Conservation (phyloP, 169 alveolate genomes). For the Ichthyophthirius multifiliis region DNA sequence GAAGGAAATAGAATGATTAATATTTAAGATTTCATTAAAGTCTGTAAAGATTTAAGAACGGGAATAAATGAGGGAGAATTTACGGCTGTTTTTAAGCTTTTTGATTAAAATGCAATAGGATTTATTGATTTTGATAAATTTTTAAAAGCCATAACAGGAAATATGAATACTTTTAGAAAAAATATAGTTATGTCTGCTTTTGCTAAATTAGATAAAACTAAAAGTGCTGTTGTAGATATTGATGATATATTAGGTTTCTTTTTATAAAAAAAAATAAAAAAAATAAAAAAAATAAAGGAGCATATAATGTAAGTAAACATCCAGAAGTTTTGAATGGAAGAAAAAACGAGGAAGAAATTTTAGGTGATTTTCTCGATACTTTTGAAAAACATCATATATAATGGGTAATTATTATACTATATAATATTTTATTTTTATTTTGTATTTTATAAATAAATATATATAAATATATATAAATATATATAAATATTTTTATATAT, state of each 20-base stretch:
- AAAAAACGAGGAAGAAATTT: conserved; percentile 75
- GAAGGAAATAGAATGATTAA: conserved; percentile 40
- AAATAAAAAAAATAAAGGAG: conserved; percentile 9
- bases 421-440: neutral
- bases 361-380: conserved; percentile 78
- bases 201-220: conserved; percentile 53
- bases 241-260: conserved; percentile 48
- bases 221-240: conserved; percentile 54
- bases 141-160: conserved; percentile 64
- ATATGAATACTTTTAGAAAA: conserved; percentile 65
- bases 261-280: neutral
- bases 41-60: conserved; percentile 42
- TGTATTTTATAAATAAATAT: neutral
- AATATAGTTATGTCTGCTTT: conserved; percentile 59
- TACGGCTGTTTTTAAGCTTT: conserved; percentile 39
- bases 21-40: conserved; percentile 45
- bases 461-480: conserved; percentile 28
- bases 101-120: conserved; percentile 61
- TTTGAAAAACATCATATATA: conserved; percentile 59
- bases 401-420: neutral
- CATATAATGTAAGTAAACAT: conserved; percentile 63
- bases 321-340: conserved; percentile 79
- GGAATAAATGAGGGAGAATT: conserved; percentile 42
- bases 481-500: no score
- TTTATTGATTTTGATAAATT: conserved; percentile 66